Base-by-base conservation (phyloP, 2,329 filamentous ascomycete species). In the Pezicula radicicola region DNA sequence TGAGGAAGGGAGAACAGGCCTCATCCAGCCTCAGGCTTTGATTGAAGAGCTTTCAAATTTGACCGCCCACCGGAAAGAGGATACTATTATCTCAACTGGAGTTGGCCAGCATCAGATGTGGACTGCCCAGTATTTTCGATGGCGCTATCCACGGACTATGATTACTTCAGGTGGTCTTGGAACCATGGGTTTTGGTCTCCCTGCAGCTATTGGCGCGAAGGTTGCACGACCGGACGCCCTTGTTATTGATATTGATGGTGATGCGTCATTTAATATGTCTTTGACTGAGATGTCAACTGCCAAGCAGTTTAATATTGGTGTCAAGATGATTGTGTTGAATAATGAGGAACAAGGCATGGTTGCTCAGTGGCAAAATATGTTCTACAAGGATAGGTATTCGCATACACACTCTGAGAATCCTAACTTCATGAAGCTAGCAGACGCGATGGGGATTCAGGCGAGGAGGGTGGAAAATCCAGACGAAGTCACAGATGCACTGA, bases 21-120 rank as follows among this genome's bases (percentile, higher is more conserved):
- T 89, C 56, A 97, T 97, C 76, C 97, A 97, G 78, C 94, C 94
- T 8, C 94, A 99, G 75, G 85, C 89, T 47, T 75, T 97, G 63
- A 94, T 99, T 57, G 88, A 94, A 73, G 91, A 89, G 72, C 84
- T 99, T 25, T 96, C 89, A 67, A 83, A 93, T 48, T 75, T 97
- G 57, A 95, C 90, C 1, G 85, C 85, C 8, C 70, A 88, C 66
- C 86, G 87, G 60, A 96, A 96, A 73, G 78, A 94, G 46, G 79
- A 86, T 61, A 96, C 90, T 27, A 85, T 96, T 68, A 96, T 99
- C 68, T 76, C 91, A 2, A 97, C 93, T 2, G 94, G 93, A 72
- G 94, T 97, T 9, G 94, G 94, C 40, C 94, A 97, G 73, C 93
- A 97, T 75, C 93, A 99, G 73, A 97, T 97, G 94, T 97, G 93